Base-by-base conservation (phyloP, 495 filamentous ascomycete species). In the Lepidopterella palustris region DNA sequence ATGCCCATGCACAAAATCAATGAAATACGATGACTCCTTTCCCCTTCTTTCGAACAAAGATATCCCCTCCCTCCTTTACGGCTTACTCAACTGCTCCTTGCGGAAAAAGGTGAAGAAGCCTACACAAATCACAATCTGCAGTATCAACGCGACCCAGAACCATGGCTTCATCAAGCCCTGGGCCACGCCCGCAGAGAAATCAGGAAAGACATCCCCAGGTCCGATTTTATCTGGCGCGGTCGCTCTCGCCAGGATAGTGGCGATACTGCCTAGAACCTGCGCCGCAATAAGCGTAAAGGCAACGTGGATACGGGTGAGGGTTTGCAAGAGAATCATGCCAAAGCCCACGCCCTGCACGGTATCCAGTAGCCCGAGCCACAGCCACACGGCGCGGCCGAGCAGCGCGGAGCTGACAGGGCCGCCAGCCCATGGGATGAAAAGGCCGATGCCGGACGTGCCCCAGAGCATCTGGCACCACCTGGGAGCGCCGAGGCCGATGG, bases 91-190 rank as follows among this genome's bases (percentile, higher is more conserved):
- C 68, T 87, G 85, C 70, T 87, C 85, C 74, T 85, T 87, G 29
- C 85, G 75, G 77, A 87, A 88, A 73, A 86, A 87, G 67, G 80
- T 73, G 48, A 85, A 78, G 72, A 85, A 88, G 0, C 85, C 84
- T 45, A 81, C 69, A 62, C 84, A 86, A 57, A 89, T 82, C 23
- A 79, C 69, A 50, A 85, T 61, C 68, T 90, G 87, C 53, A 80
- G 75, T 2, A 79, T 45, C 5, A 89, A 62, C 25, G 79, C 81
- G 60, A 87, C 71, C 85, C 86, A 90, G 67, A 89, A 90, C 73
- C 77, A 82, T 24, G 79, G 75, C 55, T 82, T 80, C 1, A 71
- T 76, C 25, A 87, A 57, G 3, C 83, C 79, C 15, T 74, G 69
- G 40, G 47, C 49, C 26, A 71, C 50, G 3, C 73, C 75, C 40